Base-by-base conservation (phyloP, 2,329 filamentous ascomycete species). In the Spiromastix sp. region DNA sequence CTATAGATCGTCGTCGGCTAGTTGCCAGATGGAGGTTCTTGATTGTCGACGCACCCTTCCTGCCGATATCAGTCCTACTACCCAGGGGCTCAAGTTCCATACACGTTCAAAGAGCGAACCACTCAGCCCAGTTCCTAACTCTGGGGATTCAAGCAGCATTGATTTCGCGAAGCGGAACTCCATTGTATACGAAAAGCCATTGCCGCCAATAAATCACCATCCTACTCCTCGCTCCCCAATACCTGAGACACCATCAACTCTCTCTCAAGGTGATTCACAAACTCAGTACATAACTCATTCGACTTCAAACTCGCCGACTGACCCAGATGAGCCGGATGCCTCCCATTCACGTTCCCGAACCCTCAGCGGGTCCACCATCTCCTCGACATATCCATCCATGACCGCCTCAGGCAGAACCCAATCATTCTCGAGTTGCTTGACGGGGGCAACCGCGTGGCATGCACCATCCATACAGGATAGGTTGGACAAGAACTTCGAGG, bases 311-410 rank as follows among this genome's bases (percentile, higher is more conserved):
- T n/a, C n/a, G n/a, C n/a, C n/a, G n/a, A n/a, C n/a, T n/a, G n/a
- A n/a, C n/a, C n/a, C n/a, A n/a, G n/a, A n/a, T n/a, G n/a, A n/a
- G n/a, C n/a, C n/a, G n/a, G n/a, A n/a, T n/a, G n/a, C n/a, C n/a
- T n/a, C n/a, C n/a, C 21, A 24, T n/a, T 21, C 21, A 16, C 36
- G 47, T 33, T 40, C 46, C 15, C 57, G 55, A 17, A 59, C 54
- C 1, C 31, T 59, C 11, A 61, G 58, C 35, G 54, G 52, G 11
- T 57, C 56, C 5, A 61, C 58, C 2, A 28, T 56, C 26, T 46
- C 46, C 15, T 57, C 47, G 15, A 52, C 55, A 2, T 47, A 47
- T n/a, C 49, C 43, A 10, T 50, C 47, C 31, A 43, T 47, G 18
- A 49, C 44, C 2, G 45, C 38, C 11, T 33, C 41, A 5, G 43